Conservation (phyloP, 1,284 basidiomycete species). For the Ganoderma lingzhi region DNA sequence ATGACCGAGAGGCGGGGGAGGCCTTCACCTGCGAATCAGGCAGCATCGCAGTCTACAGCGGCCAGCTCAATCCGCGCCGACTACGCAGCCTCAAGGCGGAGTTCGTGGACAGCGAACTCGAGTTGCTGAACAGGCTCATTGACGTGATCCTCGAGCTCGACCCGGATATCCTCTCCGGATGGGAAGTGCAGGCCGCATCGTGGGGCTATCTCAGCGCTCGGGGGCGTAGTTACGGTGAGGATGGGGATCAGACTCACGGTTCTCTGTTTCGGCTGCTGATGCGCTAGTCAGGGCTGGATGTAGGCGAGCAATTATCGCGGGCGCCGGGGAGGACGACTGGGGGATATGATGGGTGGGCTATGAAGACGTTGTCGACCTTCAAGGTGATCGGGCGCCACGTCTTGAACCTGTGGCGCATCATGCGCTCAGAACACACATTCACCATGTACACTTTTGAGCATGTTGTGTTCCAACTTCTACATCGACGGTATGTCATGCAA, state of each 20-base stretch:
- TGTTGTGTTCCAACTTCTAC: slow-evolving; percentile 83
- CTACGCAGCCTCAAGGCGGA: slow-evolving; percentile 59
- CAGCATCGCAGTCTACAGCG: slow-evolving; percentile 63
- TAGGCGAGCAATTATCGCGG: slow-evolving; percentile 74
- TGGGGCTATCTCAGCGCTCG: slow-evolving; percentile 93
- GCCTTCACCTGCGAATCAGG: slow-evolving; percentile 57
- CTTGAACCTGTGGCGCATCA: slow-evolving; percentile 92
- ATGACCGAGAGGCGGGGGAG: slow-evolving; percentile 46
- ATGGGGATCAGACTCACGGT: slow-evolving; percentile 8
- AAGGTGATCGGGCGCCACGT: slow-evolving; percentile 90
- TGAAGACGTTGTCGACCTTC: slow-evolving; percentile 83
- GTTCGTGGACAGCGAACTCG: slow-evolving; percentile 77
- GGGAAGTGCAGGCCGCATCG: slow-evolving; percentile 89
- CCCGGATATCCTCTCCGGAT: slow-evolving; percentile 92
- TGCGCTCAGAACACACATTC: slow-evolving; percentile 86
- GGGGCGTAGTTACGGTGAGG: slow-evolving; percentile 67
- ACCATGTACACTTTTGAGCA: slow-evolving; percentile 92
- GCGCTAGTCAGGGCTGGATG: slow-evolving; percentile 63
- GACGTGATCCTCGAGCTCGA: slow-evolving; percentile 84
- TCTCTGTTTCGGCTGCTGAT: slow-evolving; percentile 11
- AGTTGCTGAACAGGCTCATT: slow-evolving; percentile 82
- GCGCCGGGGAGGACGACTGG: slow-evolving; percentile 56
- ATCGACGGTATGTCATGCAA: slow-evolving; percentile 60
- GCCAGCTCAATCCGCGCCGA: slow-evolving; percentile 48
- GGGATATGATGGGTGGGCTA: slow-evolving; percentile 76